Base-by-base conservation (phyloP, 768 basidiomycete genomes). In the Trametes villosa region DNA sequence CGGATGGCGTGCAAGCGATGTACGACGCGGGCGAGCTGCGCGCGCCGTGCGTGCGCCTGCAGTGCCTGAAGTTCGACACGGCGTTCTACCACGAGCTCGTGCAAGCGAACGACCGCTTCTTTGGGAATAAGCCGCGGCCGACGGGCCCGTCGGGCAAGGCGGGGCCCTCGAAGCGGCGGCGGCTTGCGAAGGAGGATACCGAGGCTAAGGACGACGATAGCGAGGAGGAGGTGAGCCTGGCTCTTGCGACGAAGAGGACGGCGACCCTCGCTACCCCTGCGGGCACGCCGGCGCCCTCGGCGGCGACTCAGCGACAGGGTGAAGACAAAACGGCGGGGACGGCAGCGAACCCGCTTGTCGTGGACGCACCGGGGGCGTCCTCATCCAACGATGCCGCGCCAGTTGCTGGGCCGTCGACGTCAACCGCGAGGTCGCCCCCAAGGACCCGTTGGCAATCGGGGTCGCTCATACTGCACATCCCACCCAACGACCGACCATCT, bases 11-110 rank as follows among this genome's bases (percentile, higher is more conserved):
- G 78, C 83, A 26, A 58, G 68, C n/a, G 64, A 75, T 76, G n/a
- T 86, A 84, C 68, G 73, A 80, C 50, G 57, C 63, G 17, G 83
- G 83, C 18, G 63, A 74, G 52, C 71, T 80, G 20, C 67, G 63
- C 12, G 80, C 81, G 11, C 83, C 82, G 6, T 85, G 83, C 63
- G 80, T 84, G 45, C 74, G 74, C 45, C 70, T 86, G 31, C 72
- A 76, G 53, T 83, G 78, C 64, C 67, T 79, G 22, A 74, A 71
- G 34, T 85, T 81, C 67, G 77, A 83, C 63, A 69, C 76, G 15
- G 69, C 68, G 29, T 73, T 86, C 40, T 65, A 60, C 40, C 53
- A 54, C 18, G 64, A 65, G n/a, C 63, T 67, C 34, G 59, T 67
- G 11, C 36, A 36, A 15, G 64, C 63, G 26, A 65, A 61, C 33